Evolutionary conservation across 345 rosid species (phyloP).

Genomic region (Gossypium thurberi): DNA sequence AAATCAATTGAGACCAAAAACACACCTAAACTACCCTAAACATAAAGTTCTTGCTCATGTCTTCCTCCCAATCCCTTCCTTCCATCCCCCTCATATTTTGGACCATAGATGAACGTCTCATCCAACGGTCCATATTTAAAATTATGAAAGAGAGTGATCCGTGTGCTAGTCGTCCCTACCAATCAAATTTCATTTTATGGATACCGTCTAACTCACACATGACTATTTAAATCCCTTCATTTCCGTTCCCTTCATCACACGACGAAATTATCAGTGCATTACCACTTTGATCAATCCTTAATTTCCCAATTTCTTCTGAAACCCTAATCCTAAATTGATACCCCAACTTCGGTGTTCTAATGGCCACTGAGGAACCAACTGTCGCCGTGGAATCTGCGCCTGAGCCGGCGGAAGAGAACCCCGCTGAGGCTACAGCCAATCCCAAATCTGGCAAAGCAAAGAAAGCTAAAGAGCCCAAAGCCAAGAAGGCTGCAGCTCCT

Average conservation of each 20-base stretch:
- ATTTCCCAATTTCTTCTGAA: too few relatives aligned
- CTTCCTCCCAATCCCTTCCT: neutral
- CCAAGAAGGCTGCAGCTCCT: constrained; percentile 37
- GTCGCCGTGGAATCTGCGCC: constrained; percentile 28
- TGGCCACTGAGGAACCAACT: constrained; percentile 38
- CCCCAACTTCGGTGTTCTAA: neutral
- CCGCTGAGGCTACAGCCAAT: constrained; percentile 29
- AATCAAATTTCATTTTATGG: constrained; percentile 42
- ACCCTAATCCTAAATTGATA: neutral
- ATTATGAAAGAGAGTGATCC: constrained; percentile 35
- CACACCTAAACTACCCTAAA: constrained; percentile 47
- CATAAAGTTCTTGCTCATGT: neutral
- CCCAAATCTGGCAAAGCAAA: constrained; percentile 31
- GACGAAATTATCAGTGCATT: neutral
- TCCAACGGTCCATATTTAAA: constrained; percentile 65
- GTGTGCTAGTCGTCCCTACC: constrained; percentile 31
- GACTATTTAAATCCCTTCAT: constrained; percentile 53
- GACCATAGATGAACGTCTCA: constrained; percentile 41
- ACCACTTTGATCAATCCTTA: neutral
- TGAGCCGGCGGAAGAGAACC: constrained; percentile 6
- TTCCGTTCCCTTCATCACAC: constrained; percentile 10
- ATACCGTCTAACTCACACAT: constrained; percentile 23
- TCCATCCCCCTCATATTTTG: neutral
- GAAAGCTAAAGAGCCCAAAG: constrained; percentile 44
- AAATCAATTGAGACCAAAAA: constrained; percentile 44